A percentile compares a stretch with the other conserved stretches of the same genome.
Conservation (phyloP, 352 stramenopile genomes). For the Globisporangium cederbergense region DNA sequence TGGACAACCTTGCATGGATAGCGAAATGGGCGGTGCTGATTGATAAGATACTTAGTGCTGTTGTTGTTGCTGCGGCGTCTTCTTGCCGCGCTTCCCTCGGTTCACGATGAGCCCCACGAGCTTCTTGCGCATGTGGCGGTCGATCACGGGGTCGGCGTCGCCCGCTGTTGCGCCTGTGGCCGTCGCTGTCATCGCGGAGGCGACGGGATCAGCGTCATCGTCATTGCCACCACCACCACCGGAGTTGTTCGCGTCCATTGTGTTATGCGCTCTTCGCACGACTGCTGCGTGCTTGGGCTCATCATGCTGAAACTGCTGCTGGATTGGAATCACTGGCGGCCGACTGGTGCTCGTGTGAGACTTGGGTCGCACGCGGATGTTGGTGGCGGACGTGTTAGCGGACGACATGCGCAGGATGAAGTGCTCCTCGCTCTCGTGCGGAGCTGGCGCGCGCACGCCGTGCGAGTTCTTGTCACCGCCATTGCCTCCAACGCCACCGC, state of each 20-base stretch:
- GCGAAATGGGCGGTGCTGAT: not conserved
- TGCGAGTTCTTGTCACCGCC: constrained; percentile 31
- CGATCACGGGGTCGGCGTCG: constrained; percentile 63
- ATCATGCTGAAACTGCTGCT: constrained; percentile 7
- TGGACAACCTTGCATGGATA: too few species aligned
- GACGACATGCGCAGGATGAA: constrained; percentile 84
- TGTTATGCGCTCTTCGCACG: constrained; percentile 17
- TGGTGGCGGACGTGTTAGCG: constrained; percentile 56
- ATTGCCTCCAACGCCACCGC: constrained; percentile 17
- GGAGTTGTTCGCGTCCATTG: constrained; percentile 21
- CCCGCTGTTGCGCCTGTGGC: constrained; percentile 9
- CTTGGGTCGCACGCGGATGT: constrained; percentile 77
- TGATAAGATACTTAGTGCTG: constrained; percentile 10
- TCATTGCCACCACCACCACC: constrained; percentile 25
- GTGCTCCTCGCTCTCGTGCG: constrained; percentile 75
- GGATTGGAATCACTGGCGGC: constrained; percentile 18
- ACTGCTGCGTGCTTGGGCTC: constrained; percentile 22
- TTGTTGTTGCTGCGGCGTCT: constrained; percentile 25
- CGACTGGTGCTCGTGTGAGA: constrained; percentile 33
- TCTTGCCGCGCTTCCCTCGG: constrained; percentile 70
- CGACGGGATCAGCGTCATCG: constrained; percentile 18
- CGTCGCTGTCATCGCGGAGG: not conserved
- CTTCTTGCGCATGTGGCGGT: constrained; percentile 81
- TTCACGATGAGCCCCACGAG: constrained; percentile 80
- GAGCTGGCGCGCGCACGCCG: constrained; percentile 50